Evolutionary conservation across 306 rosid species (phyloP).

Genomic region (Prunus fruticosa): DNA sequence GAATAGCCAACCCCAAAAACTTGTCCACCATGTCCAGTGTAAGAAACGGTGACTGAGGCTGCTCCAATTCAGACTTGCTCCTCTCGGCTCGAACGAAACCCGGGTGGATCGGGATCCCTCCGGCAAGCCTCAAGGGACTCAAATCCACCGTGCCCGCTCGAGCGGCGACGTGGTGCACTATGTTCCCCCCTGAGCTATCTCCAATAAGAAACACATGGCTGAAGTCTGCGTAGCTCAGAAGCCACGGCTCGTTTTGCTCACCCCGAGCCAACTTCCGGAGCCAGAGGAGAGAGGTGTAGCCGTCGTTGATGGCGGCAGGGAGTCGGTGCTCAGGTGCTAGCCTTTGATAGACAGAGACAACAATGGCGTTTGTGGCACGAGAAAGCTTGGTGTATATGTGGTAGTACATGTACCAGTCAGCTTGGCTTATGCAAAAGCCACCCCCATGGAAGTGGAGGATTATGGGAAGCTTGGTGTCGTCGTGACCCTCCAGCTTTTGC

Average conservation of each 20-base stretch:
- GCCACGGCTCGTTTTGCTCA: slow-evolving; percentile 31
- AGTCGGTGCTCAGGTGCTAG: slow-evolving; percentile 67
- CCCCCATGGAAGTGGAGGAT: slow-evolving; percentile 75
- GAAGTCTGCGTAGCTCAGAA: slow-evolving; percentile 37
- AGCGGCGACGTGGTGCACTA: slow-evolving; percentile 54
- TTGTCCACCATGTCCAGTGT: slow-evolving; percentile 71
- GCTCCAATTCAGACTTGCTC: slow-evolving; percentile 60
- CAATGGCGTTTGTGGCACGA: slow-evolving; percentile 26
- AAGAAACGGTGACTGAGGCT: slow-evolving; percentile 60
- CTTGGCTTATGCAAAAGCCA: slow-evolving; percentile 70
- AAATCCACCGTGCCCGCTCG: slow-evolving; percentile 30
- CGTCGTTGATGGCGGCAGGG: slow-evolving; percentile 54
- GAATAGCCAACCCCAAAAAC: slow-evolving; percentile 46
- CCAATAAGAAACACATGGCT: slow-evolving; percentile 68
- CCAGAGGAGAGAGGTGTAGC: slow-evolving; percentile 50
- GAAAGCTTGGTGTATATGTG: slow-evolving; percentile 32
- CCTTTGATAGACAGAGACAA: slow-evolving; percentile 50
- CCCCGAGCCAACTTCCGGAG: slow-evolving; percentile 40
- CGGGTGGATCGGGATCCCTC: slow-evolving; percentile 70
- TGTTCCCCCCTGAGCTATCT: slow-evolving; percentile 69
- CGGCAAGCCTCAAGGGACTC: slow-evolving; percentile 41
- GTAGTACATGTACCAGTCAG: slow-evolving; percentile 72
- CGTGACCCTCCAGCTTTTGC: background rate
- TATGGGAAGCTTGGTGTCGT: slow-evolving; percentile 31
- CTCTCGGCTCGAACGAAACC: slow-evolving; percentile 46